phyloP scores from a whole-genome alignment of 257 asterid genomes.

The Solanum ossicruentum region DNA sequence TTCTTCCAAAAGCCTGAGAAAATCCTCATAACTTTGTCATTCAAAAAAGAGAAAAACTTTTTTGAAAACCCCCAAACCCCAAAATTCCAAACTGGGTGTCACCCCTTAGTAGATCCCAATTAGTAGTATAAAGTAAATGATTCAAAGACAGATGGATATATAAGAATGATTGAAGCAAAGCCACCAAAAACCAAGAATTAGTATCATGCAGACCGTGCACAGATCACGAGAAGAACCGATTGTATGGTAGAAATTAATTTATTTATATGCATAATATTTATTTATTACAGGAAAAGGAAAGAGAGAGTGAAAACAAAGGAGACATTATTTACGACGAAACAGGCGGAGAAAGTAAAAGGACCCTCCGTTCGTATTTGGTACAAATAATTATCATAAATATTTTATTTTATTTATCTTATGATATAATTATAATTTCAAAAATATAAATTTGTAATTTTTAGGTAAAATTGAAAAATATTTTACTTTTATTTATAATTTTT shows the following conservation, averaged over 20 bases:
- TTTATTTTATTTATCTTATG: too few relatives aligned
- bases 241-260: background rate
- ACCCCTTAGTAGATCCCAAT: constrained; percentile 26
- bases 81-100: constrained; percentile 19
- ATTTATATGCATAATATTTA: background rate
- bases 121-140: constrained; percentile 34
- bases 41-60: constrained; percentile 10
- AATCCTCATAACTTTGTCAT: constrained; percentile 33
- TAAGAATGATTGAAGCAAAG: constrained; percentile 17
- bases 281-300: background rate
- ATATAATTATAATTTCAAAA: too few relatives aligned
- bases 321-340: constrained; percentile 19
- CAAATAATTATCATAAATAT: too few relatives aligned
- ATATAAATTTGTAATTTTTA: too few relatives aligned
- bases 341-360: constrained; percentile 35
- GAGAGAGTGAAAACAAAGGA: background rate
- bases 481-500: too few relatives aligned
- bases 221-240: constrained; percentile 31
- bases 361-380: background rate
- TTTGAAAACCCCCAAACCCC: constrained; percentile 6
- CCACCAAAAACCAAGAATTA: constrained; percentile 32
- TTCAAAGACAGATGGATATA: constrained; percentile 14
- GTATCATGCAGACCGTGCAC: constrained; percentile 27
- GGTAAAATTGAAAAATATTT: too few relatives aligned
- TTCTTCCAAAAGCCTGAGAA: constrained; percentile 27